These are phyloP conservation scores for Lojkania enalia DNA, from an alignment of 2,329 filamentous ascomycete genomes.

Conservation along the genomic window DNA sequence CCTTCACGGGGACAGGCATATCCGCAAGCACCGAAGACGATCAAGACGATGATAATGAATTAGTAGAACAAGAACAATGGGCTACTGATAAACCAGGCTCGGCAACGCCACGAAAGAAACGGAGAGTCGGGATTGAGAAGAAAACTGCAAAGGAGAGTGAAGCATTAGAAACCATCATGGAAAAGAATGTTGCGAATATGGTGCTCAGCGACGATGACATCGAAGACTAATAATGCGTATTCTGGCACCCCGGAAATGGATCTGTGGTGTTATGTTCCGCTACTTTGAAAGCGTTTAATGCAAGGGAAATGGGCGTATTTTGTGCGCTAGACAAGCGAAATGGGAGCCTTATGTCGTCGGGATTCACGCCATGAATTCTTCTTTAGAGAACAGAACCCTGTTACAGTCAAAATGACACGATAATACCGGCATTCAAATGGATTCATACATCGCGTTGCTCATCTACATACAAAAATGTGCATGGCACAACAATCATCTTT, in stretches of 20 bases:
- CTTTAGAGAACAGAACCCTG: no score
- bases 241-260: neutral
- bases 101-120: constrained; percentile 25
- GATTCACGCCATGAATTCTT: no score
- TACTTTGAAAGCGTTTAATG: no score
- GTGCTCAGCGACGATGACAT: constrained; percentile 49
- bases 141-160: constrained; percentile 21
- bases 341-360: no score
- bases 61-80: constrained; percentile 45
- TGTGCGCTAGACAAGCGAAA: no score
- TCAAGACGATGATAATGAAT: constrained; percentile 41
- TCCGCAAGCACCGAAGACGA: constrained; percentile 22
- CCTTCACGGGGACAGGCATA: constrained; percentile 54
- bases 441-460: no score
- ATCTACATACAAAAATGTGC: no score
- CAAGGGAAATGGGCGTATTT: no score
- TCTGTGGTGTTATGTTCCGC: neutral
- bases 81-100: constrained; percentile 46
- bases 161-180: constrained; percentile 10
- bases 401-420: no score
- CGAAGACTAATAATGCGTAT: constrained; percentile 34
- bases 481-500: no score
- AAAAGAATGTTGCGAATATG: constrained; percentile 32
- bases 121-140: constrained; percentile 21
- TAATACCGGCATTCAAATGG: no score